A percentile compares a stretch with the other conserved stretches of the same genome.
phyloP scores from a whole-genome alignment of 2,329 filamentous ascomycete species.

The Cladosporium colombiae region DNA sequence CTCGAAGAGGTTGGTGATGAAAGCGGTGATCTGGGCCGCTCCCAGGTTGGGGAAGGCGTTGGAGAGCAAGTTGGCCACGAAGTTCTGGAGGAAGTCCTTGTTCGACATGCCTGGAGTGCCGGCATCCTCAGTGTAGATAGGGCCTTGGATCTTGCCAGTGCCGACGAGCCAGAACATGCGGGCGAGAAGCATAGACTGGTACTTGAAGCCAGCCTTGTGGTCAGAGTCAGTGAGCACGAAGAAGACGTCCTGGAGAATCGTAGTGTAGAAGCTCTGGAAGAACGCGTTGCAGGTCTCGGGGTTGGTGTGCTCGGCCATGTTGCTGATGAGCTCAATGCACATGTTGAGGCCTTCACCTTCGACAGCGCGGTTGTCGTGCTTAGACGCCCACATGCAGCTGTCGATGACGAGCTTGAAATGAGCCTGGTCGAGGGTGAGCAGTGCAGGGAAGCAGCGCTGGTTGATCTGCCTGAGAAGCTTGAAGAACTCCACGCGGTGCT shows the following conservation, averaged over 20 bases:
- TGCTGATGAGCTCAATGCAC: slow-evolving; percentile 96
- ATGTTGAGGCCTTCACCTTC: slow-evolving; percentile 96
- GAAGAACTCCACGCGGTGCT: slow-evolving; percentile 99
- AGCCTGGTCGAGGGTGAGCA: slow-evolving; percentile 89
- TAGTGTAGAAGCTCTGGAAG: slow-evolving; percentile 96
- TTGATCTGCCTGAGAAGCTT: slow-evolving; percentile 95
- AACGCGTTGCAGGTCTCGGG: slow-evolving; percentile 84
- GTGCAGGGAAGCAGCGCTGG: slow-evolving; percentile 90
- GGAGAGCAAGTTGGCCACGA: slow-evolving; percentile 79
- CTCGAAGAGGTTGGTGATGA: slow-evolving; percentile 86
- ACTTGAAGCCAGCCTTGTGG: slow-evolving; percentile 99
- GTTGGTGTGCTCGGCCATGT: slow-evolving; percentile 87
- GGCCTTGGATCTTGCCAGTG: slow-evolving; percentile 84
- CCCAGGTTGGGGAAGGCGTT: slow-evolving; percentile 92
- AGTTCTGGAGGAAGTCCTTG: slow-evolving; percentile 85
- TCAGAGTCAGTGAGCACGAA: slow-evolving; percentile 97
- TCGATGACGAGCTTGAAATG: slow-evolving; percentile 99
- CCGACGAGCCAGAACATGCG: slow-evolving; percentile 97
- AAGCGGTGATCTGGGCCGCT: slow-evolving; percentile 77
- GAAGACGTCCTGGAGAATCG: slow-evolving; percentile 96
- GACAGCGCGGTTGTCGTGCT: slow-evolving; percentile 98
- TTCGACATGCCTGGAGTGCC: slow-evolving; percentile 82
- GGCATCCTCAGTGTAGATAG: slow-evolving; percentile 84
- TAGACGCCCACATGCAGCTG: slow-evolving; percentile 99
- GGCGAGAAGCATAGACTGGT: slow-evolving; percentile 88